These are phyloP conservation scores for Lichtheimia corymbifera DNA, from an alignment of 371 early-diverging fungal species.

Conservation along the genomic window DNA sequence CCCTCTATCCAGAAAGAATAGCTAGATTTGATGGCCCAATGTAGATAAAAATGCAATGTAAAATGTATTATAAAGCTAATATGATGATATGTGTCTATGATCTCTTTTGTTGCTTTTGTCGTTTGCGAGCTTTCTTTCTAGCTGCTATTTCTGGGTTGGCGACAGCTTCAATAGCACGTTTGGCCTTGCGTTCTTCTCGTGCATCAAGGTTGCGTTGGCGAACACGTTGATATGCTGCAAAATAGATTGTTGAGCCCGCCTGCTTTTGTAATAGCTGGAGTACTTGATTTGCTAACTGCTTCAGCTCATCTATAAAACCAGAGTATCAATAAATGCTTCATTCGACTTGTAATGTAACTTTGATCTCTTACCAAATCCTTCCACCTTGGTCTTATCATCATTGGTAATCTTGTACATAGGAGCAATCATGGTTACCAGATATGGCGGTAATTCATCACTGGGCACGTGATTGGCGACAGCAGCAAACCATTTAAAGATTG, in stretches of 20 bases:
- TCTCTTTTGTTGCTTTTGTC: constrained; percentile 27
- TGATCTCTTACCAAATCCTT: constrained; percentile 52
- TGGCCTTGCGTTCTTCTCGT: constrained; percentile 66
- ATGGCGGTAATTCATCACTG: constrained; percentile 57
- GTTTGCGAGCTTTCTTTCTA: constrained; percentile 31
- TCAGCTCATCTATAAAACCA: constrained; percentile 62
- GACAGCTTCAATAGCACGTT: constrained; percentile 63
- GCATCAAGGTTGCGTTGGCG: constrained; percentile 42
- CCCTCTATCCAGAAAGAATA: no score
- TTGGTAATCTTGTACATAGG: constrained; percentile 83
- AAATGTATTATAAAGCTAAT: no score
- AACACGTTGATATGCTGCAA: constrained; percentile 71
- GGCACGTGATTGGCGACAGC: constrained; percentile 74
- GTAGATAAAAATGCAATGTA: no score
- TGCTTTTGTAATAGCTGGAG: constrained; percentile 76
- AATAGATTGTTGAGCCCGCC: constrained; percentile 77
- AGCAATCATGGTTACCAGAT: constrained; percentile 71
- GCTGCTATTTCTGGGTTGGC: constrained; percentile 34
- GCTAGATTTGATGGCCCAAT: no score
- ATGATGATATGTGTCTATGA: no score
- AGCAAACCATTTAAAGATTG: constrained; percentile 90
- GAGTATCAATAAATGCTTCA: background rate
- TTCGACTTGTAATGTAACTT: background rate
- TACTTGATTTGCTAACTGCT: constrained; percentile 79
- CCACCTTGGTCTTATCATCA: constrained; percentile 68